Evolutionary conservation across 495 filamentous ascomycete genomes (phyloP), one percentile per base, ranked within the genome.

Genomic region (Tuber magnatum): DNA sequence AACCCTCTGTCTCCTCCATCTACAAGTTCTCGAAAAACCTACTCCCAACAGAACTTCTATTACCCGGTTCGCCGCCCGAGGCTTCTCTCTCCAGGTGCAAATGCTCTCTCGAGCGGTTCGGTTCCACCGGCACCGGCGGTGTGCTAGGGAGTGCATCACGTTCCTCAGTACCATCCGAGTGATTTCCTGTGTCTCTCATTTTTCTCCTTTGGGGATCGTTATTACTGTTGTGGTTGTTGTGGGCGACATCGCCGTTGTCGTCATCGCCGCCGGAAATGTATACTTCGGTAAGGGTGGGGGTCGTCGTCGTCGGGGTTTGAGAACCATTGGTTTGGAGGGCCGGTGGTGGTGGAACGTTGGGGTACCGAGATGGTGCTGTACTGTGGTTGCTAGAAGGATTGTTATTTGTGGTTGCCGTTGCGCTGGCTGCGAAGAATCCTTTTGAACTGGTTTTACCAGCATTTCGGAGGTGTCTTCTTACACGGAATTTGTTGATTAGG

Each of bases 1-100:
- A 40, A 40, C 78, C 70, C 79, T 82, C 69, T 84, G 86, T 76
- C 83, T 78, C 69, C 82, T 85, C 18, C 22, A 35, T 65, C 46
- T 82, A 84, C 48, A 84, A 79, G 56, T 81, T 80, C 73, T 84
- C 83, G 10, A 73, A 78, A 74, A 84, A 84, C 68, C 75, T 84
- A 73, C 85, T 85, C 75, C 85, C 80, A 16, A 78, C 80, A 20
- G 86, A 86, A 71, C 86, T 88, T 32, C 79, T 72, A 18, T 81
- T 83, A 68, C 70, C 70, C 18, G 80, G 69, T 18, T 76, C 78
- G 44, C 83, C 76, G 7, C 69, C 78, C 38, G 81, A 82, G 43
- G 73, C 79, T 40, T 76, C 79, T 51, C 74, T 71, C 56, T 84
- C 82, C 46, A 71, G 75, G 0, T 72, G 77, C 14, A 65, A 65